phyloP scores from a whole-genome alignment of 164 flowering plant genomes.

The Umbellularia californica region DNA sequence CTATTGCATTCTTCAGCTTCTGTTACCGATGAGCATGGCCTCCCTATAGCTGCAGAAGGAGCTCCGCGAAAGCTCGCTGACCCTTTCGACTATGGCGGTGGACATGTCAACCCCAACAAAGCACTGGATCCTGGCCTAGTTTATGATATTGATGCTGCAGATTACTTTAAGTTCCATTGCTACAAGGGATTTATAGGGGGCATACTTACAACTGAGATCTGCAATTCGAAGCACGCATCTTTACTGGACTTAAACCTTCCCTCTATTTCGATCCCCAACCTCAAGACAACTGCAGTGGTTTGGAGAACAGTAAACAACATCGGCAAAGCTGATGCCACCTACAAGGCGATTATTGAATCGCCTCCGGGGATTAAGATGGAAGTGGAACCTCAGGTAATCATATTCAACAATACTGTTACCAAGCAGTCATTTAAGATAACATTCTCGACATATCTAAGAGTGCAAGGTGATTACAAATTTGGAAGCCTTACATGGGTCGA shows the following conservation, averaged over 20 bases:
- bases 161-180: slow-evolving; percentile 17
- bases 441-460: slow-evolving; percentile 20
- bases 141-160: slow-evolving; percentile 21
- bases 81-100: slow-evolving; percentile 43
- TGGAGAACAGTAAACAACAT: slow-evolving; percentile 42
- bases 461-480: slow-evolving; percentile 42
- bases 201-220: too few relatives aligned
- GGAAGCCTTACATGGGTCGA: slow-evolving; percentile 47
- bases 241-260: slow-evolving; percentile 39
- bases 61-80: slow-evolving; percentile 27
- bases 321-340: slow-evolving; percentile 26
- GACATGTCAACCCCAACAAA: slow-evolving; percentile 33
- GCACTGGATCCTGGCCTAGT: slow-evolving; percentile 45
- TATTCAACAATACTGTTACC: slow-evolving; percentile 31
- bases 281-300: slow-evolving; percentile 24
- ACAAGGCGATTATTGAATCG: slow-evolving; percentile 30
- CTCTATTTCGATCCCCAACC: slow-evolving; percentile 41
- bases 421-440: slow-evolving; percentile 35
- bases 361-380: slow-evolving; percentile 37
- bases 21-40: neutral
- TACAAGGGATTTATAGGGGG: too few relatives aligned
- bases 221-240: neutral
- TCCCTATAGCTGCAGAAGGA: slow-evolving; percentile 18
- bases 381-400: slow-evolving; percentile 38
- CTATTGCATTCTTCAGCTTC: neutral